Conservation (phyloP, 1,284 basidiomycete species). For the Malassezia nana region DNA sequence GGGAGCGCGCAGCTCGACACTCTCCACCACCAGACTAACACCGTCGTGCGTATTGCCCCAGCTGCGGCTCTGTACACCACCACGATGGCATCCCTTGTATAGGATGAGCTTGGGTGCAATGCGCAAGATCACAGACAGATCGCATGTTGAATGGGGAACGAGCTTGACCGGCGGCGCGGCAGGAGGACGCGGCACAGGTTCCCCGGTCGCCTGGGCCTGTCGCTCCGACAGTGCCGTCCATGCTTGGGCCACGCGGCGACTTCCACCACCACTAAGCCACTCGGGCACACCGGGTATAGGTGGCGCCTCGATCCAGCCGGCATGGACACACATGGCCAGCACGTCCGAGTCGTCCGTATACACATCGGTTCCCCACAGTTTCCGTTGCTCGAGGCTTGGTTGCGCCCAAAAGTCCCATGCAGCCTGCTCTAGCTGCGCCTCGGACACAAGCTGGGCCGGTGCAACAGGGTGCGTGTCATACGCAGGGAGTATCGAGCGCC, state of each 20-base stretch:
- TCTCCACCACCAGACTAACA: slow-evolving; percentile 53
- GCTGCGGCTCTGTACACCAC: slow-evolving; percentile 51
- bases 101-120: slow-evolving; percentile 53
- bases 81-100: slow-evolving; percentile 53
- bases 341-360: slow-evolving; percentile 58
- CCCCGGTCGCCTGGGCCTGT: slow-evolving; percentile 9
- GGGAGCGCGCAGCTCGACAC: slow-evolving; percentile 45
- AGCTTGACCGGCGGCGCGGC: neutral
- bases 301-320: slow-evolving; percentile 52
- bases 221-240: slow-evolving; percentile 22
- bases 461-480: neutral
- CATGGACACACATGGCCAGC: slow-evolving; percentile 53
- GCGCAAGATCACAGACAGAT: slow-evolving; percentile 52
- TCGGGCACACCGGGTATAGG: slow-evolving; percentile 21
- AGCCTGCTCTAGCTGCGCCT: neutral
- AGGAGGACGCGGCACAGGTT: neutral
- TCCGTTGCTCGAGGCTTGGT: slow-evolving; percentile 35
- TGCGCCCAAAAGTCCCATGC: slow-evolving; percentile 39
- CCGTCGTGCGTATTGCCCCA: slow-evolving; percentile 58
- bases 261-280: slow-evolving; percentile 17
- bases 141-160: slow-evolving; percentile 21
- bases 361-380: slow-evolving; percentile 56
- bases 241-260: slow-evolving; percentile 24
- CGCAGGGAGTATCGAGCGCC: neutral
- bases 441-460: neutral